Base-by-base conservation (phyloP, 2,329 filamentous ascomycete species). In the Metarhizium sp. region DNA sequence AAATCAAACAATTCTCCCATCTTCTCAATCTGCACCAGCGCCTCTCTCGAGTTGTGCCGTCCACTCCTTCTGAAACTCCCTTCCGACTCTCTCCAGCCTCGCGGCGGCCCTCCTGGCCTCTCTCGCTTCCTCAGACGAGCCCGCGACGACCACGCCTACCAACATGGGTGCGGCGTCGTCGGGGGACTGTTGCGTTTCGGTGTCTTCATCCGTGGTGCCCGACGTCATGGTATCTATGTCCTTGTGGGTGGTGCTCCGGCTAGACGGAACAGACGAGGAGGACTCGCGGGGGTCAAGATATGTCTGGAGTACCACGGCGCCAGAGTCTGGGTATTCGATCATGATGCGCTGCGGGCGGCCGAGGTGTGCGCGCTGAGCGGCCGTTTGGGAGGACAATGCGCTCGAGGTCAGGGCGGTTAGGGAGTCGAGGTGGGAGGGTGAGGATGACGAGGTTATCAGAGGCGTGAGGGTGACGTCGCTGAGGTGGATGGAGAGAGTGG, bases 281-380 rank as follows among this genome's bases (percentile, higher is more conserved):
- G 58, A 40, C 40, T 69, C 67, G 56, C 62, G 64, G 29, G 72
- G 71, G 55, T 75, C 73, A 58, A 80, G 65, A 62, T 75, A 80
- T 29, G 75, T 77, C 58, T 77, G 69, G 30, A 76, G 62, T 48
- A 76, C 66, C 51, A 75, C 67, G 59, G 73, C 67, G 25, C 72
- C 73, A 51, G 69, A 68, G 43, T 72, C 69, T 2, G 69, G 70
- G 64, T 80, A 79, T 64, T 84, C 81, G 64, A 84, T 75, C 67
- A 84, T 78, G 59, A 85, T 74, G 65, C 81, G 78, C 62, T 79
- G 73, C 2, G 80, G 78, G 6, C 65, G 62, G 60, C 81, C 81
- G 47, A 82, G 73, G 50, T 74, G 75, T 6, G 84, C 72, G 51
- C 80, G 77, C 38, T 71, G 69, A 5, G 78, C 77, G 51, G 79